phyloP scores from a whole-genome alignment of 2,329 filamentous ascomycete genomes.

The Zymoseptoria ardabiliae region DNA sequence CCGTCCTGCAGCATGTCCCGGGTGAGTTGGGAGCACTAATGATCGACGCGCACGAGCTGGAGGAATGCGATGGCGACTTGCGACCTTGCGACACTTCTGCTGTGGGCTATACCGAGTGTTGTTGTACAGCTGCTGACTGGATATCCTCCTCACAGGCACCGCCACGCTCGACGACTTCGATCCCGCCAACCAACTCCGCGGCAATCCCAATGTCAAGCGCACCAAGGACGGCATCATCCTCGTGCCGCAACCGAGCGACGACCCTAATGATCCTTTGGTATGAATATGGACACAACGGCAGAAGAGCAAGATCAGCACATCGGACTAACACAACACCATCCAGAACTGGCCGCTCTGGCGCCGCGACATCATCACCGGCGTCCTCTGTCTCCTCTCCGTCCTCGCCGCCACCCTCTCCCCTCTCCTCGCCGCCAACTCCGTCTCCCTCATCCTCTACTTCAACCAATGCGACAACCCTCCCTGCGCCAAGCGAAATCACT shows the following conservation, averaged over 20 bases:
- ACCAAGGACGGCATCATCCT: constrained; percentile 49
- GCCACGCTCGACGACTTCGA: constrained; percentile 35
- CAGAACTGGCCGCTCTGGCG: constrained; percentile 81
- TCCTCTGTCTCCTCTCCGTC: constrained; percentile 72
- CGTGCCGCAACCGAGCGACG: constrained; percentile 83
- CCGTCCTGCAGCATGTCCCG: constrained; percentile 15
- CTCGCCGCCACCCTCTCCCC: constrained; percentile 79
- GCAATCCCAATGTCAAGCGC: constrained; percentile 14
- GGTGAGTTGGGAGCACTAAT: constrained; percentile 7
- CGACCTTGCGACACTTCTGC: background rate
- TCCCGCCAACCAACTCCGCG: constrained; percentile 9
- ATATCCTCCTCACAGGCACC: constrained; percentile 30
- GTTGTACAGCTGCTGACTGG: background rate
- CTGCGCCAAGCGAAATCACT: constrained; percentile 10
- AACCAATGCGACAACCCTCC: constrained; percentile 7
- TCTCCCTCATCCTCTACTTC: constrained; percentile 66
- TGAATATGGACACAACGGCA: constrained; percentile 26
- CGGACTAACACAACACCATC: constrained; percentile 3
- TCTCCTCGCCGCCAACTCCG: constrained; percentile 79
- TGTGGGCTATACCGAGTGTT: background rate
- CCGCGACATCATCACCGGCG: constrained; percentile 70
- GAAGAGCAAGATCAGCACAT: constrained; percentile 2
- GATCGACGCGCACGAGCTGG: background rate
- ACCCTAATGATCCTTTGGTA: constrained; percentile 81
- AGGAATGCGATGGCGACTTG: background rate